These are phyloP conservation scores for Zopfia rhizophila DNA, from an alignment of 2,329 filamentous ascomycete species.

Conservation along the genomic window DNA sequence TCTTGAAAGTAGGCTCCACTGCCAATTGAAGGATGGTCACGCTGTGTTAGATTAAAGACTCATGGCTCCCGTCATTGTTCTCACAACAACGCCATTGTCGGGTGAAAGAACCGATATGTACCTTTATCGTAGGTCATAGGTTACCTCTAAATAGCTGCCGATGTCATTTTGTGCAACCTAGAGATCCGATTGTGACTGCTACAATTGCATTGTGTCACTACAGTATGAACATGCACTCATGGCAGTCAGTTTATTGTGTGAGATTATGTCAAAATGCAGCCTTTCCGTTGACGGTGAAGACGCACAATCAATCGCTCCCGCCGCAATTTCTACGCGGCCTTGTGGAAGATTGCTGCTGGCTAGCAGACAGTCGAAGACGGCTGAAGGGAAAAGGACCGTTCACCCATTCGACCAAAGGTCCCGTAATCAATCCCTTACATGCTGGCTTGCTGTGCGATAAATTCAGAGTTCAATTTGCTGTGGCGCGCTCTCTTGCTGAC, in stretches of 20 bases:
- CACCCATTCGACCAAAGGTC: slow-evolving; percentile 23
- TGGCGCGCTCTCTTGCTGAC: slow-evolving; percentile 24
- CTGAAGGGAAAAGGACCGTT: slow-evolving; percentile 35
- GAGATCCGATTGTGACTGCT: slow-evolving; percentile 21
- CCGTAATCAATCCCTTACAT: slow-evolving; percentile 41
- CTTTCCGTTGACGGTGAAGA: slow-evolving; percentile 15
- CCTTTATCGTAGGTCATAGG: slow-evolving; percentile 8
- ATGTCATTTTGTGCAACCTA: slow-evolving; percentile 28
- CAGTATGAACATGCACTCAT: slow-evolving; percentile 34
- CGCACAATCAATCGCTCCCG: slow-evolving; percentile 24
- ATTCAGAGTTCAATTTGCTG: slow-evolving; percentile 22
- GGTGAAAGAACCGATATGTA: slow-evolving; percentile 11
- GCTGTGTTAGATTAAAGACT: slow-evolving; percentile 16
- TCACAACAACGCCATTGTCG: slow-evolving; percentile 9
- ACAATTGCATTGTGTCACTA: slow-evolving; percentile 32
- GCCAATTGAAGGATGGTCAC: slow-evolving; percentile 2
- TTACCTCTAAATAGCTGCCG: slow-evolving; percentile 20
- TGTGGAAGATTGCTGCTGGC: slow-evolving; percentile 22
- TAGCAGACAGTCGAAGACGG: slow-evolving; percentile 25
- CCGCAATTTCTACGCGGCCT: slow-evolving; percentile 26
- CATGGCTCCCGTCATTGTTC: slow-evolving; percentile 24
- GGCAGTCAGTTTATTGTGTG: slow-evolving; percentile 21
- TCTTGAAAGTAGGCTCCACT: slow-evolving; percentile 11
- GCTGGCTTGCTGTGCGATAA: slow-evolving; percentile 19
- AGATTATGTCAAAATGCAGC: slow-evolving; percentile 33